Base-by-base conservation (phyloP, 345 rosid genomes). In the Atalantia buxifolia region DNA sequence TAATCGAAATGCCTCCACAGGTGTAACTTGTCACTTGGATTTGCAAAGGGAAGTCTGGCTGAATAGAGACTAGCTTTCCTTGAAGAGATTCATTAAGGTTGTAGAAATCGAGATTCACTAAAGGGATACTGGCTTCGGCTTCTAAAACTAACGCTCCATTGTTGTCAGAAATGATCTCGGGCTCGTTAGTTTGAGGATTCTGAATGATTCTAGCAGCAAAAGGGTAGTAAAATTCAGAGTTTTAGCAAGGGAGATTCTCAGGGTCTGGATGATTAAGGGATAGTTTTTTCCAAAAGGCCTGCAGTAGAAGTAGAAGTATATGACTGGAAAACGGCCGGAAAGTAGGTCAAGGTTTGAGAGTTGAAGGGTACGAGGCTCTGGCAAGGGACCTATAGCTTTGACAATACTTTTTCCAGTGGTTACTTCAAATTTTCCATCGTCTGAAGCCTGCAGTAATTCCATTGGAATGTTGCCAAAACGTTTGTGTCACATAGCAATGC, bases 331-430 rank as follows among this genome's bases (percentile, higher is more conserved):
- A 67, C 97, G 95, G 48, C 97, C 95, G 0, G 94, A 94, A 31
- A 94, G 97, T 57, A 93, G 90, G 85, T 94, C 98, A 13, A 94
- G 95, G 78, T 92, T 90, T 81, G 98, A 91, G 66, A 92, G 94
- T 73, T 84, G 1, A 33, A 93, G 75, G 71, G 68, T 65, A 7
- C 63, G 80, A 74, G 82, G 75, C 30, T 80, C 77, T 8, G 81
- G 59, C 31, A 72, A 69, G 69, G 80, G 79, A 70, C 81, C 72
- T 0, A 30, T 64, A 0, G 67, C 67, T 31, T 84, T 89, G 60
- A 94, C 84, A 10, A 90, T 71, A 61, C 78, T 84, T 80, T 77
- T 80, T 65, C 71, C 77, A 42, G 81, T 87, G 66, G 88, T 78
- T 24, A 94, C 93, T 66, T 80, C 65, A 21, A 91, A 84, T 24